phyloP scores from a whole-genome alignment of 768 basidiomycete species.

The Cystofilobasidium macerans region DNA sequence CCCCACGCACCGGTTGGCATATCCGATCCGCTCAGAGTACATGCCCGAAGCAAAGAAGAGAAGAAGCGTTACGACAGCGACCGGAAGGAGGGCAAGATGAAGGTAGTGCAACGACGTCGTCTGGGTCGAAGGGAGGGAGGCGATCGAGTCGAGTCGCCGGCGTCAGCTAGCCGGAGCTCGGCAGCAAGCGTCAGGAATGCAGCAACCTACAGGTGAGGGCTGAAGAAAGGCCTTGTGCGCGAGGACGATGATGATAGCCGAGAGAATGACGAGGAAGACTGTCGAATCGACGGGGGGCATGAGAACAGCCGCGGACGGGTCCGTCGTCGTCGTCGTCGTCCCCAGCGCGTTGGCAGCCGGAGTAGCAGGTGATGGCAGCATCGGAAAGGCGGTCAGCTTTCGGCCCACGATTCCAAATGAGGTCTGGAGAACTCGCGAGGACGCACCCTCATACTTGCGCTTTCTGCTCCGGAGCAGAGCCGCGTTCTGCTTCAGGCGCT shows the following conservation, averaged over 20 bases:
- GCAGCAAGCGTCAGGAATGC: not conserved
- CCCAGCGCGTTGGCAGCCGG: not conserved
- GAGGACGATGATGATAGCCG: slow-evolving; percentile 58
- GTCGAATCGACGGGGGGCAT: slow-evolving; percentile 27
- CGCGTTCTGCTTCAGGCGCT: slow-evolving; percentile 88
- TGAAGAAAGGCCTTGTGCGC: slow-evolving; percentile 64
- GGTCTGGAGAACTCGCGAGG: not conserved
- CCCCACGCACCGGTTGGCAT: slow-evolving; percentile 74
- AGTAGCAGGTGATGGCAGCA: not conserved
- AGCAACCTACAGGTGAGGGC: slow-evolving; percentile 24
- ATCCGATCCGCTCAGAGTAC: slow-evolving; percentile 91
- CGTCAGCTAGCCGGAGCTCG: too few relatives aligned
- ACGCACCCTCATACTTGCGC: slow-evolving; percentile 67
- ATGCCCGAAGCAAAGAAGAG: slow-evolving; percentile 95
- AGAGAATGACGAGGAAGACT: slow-evolving; percentile 68
- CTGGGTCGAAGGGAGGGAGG: slow-evolving; percentile 6
- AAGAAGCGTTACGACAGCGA: slow-evolving; percentile 76
- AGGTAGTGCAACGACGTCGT: slow-evolving; percentile 46
- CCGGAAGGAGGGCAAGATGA: slow-evolving; percentile 66
- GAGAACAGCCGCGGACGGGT: too few relatives aligned
- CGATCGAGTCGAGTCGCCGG: too few relatives aligned
- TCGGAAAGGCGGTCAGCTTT: not conserved
- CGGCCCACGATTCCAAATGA: too few relatives aligned
- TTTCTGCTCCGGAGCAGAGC: slow-evolving; percentile 67
- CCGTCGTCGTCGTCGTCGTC: too few relatives aligned